These are phyloP conservation scores for Russula brevipes DNA, from an alignment of 768 basidiomycete species.

Conservation along the genomic window DNA sequence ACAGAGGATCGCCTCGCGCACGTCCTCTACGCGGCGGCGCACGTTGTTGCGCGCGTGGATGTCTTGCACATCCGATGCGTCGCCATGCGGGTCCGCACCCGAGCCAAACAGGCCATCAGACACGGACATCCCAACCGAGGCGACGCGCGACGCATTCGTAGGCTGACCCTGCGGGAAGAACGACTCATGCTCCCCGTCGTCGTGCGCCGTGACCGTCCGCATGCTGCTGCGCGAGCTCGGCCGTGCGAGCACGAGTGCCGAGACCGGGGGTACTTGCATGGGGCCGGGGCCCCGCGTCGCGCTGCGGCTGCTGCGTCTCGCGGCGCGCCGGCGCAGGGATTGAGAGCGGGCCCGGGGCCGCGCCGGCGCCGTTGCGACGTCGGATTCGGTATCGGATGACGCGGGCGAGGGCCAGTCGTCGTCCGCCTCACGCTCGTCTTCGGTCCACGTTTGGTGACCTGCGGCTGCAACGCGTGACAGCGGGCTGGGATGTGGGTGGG, in stretches of 20 bases:
- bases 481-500: conserved; percentile 62
- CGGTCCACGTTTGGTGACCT: conserved; percentile 49
- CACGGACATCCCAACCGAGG: conserved; percentile 10
- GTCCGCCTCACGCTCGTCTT: conserved; percentile 48
- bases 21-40: conserved; percentile 15
- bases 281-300: not conserved
- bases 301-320: conserved; percentile 9
- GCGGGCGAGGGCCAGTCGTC: conserved; percentile 52
- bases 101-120: conserved; percentile 22
- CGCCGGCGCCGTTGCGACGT: conserved; percentile 21
- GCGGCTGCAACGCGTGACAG: conserved; percentile 48
- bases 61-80: conserved; percentile 11
- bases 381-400: conserved; percentile 60
- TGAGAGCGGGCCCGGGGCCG: conserved; percentile 29
- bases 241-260: conserved; percentile 33
- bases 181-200: conserved; percentile 22
- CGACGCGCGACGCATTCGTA: not conserved
- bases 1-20: conserved; percentile 13
- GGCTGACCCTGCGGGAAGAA: not conserved
- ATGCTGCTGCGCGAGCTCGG: conserved; percentile 63
- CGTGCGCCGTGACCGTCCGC: conserved; percentile 56
- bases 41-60: conserved; percentile 3
- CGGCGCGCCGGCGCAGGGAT: conserved; percentile 27
- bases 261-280: conserved; percentile 23
- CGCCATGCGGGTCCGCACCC: not conserved